Evolutionary conservation across 1,139 yeast genomes (phyloP).

Genomic region (Kodamaea ohmeri): DNA sequence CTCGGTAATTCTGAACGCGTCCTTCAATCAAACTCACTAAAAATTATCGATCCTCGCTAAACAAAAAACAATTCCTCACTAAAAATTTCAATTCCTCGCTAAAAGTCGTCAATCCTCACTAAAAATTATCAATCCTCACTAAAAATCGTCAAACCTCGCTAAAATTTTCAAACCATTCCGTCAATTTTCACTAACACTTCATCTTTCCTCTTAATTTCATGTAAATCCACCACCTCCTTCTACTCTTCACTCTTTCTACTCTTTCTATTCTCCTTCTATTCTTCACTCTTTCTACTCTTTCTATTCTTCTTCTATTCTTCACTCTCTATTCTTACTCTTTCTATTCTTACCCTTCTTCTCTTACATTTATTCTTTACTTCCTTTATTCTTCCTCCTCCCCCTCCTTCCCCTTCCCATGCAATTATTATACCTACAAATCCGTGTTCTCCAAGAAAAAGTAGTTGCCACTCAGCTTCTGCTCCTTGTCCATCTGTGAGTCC

Average conservation of each 20-base stretch:
- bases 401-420: constrained; percentile 4
- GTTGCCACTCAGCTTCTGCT: constrained; percentile 87
- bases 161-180: not conserved
- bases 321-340: not conserved
- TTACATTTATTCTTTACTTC: not conserved
- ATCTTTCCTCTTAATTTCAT: too few relatives aligned
- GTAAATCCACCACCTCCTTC: too few relatives aligned
- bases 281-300: not conserved
- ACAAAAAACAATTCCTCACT: too few relatives aligned
- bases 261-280: not conserved
- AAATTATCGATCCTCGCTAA: too few relatives aligned
- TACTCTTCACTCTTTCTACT: not conserved
- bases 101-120: too few relatives aligned
- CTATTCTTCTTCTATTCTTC: constrained; percentile 1
- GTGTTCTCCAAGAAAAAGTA: constrained; percentile 87
- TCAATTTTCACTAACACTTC: not conserved
- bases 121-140: too few relatives aligned
- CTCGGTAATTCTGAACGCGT: too few relatives aligned
- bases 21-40: too few relatives aligned
- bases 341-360: not conserved
- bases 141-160: too few relatives aligned
- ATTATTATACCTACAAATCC: constrained; percentile 32
- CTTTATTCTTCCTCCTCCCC: not conserved
- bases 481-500: constrained; percentile 98
- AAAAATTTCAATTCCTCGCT: too few relatives aligned